These are phyloP conservation scores for Porodaedalea pini DNA, from an alignment of 1,284 basidiomycete genomes.

Conservation along the genomic window DNA sequence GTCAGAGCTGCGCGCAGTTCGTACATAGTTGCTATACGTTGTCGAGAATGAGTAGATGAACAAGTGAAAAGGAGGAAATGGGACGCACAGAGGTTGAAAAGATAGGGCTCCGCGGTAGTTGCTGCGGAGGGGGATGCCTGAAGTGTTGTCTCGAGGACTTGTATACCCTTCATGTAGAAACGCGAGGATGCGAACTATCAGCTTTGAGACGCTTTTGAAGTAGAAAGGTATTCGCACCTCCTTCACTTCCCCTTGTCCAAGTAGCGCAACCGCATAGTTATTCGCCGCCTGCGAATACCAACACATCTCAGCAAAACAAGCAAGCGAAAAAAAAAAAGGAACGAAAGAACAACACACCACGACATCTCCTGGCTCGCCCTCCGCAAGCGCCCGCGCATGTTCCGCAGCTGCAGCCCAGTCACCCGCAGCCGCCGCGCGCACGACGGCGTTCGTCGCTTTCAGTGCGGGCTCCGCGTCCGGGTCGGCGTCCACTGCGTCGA, in stretches of 20 bases:
- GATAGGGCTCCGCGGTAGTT: conserved; percentile 70
- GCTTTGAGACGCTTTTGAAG: not conserved
- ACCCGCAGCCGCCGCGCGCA: conserved; percentile 62
- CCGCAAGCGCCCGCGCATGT: conserved; percentile 42
- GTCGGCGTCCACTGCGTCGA: conserved; percentile 47
- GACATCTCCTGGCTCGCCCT: conserved; percentile 49
- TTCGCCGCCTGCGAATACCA: conserved; percentile 59
- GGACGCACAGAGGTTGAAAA: conserved; percentile 75
- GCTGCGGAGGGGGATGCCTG: conserved; percentile 60
- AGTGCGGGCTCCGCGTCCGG: conserved; percentile 39
- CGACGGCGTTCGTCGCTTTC: conserved; percentile 58
- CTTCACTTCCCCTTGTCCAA: conserved; percentile 65
- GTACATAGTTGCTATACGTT: conserved; percentile 66
- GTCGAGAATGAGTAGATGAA: conserved; percentile 11
- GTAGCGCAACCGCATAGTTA: conserved; percentile 66
- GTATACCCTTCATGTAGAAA: conserved; percentile 44
- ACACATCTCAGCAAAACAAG: not conserved
- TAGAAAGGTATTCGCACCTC: conserved; percentile 44
- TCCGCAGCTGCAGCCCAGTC: conserved; percentile 57
- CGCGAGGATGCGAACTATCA: not conserved
- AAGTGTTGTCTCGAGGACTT: conserved; percentile 59
- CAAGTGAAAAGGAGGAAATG: not conserved
- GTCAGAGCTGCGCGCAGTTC: conserved; percentile 69
- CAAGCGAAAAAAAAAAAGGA: not conserved
- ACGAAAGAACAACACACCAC: conserved; percentile 47